Conservation (phyloP, 2,329 filamentous ascomycete genomes). For the Gyromitra esculenta region DNA sequence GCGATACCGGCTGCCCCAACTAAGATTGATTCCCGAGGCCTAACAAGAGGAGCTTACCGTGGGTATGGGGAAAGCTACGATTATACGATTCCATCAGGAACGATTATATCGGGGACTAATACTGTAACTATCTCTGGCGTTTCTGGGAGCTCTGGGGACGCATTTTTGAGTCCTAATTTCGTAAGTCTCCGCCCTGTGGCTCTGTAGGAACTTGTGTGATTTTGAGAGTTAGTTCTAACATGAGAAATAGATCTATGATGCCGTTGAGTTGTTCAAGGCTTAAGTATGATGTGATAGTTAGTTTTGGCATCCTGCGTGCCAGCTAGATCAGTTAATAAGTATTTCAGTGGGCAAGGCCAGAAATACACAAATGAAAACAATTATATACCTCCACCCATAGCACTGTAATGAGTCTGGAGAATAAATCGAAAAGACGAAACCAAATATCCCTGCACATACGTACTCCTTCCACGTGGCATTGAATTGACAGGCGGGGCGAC, state of each 20-base stretch:
- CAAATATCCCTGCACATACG: background rate
- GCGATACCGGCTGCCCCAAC: constrained; percentile 66
- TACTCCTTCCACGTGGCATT: background rate
- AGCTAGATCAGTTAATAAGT: no score
- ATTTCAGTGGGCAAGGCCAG: background rate
- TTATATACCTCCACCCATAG: background rate
- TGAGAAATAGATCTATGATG: constrained; percentile 46
- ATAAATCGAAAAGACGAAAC: background rate
- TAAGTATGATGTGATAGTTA: background rate
- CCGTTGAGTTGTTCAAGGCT: constrained; percentile 45
- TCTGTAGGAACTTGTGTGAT: background rate
- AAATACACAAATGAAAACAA: background rate
- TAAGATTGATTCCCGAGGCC: constrained; percentile 73
- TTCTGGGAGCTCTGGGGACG: constrained; percentile 68
- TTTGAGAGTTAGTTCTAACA: constrained; percentile 1
- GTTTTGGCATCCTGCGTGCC: background rate
- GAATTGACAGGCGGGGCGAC: background rate
- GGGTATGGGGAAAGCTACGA: constrained; percentile 73
- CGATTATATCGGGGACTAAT: constrained; percentile 68
- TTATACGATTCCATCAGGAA: constrained; percentile 69
- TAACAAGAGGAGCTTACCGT: constrained; percentile 73
- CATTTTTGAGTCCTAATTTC: constrained; percentile 68
- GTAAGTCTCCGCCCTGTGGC: constrained; percentile 20
- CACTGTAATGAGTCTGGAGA: background rate
- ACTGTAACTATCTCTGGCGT: constrained; percentile 70